A percentile compares a stretch with the other conserved stretches of the same genome.
Evolutionary conservation across 139 green algal genomes (phyloP).

Genomic region (Chlamydomonas incerta): DNA sequence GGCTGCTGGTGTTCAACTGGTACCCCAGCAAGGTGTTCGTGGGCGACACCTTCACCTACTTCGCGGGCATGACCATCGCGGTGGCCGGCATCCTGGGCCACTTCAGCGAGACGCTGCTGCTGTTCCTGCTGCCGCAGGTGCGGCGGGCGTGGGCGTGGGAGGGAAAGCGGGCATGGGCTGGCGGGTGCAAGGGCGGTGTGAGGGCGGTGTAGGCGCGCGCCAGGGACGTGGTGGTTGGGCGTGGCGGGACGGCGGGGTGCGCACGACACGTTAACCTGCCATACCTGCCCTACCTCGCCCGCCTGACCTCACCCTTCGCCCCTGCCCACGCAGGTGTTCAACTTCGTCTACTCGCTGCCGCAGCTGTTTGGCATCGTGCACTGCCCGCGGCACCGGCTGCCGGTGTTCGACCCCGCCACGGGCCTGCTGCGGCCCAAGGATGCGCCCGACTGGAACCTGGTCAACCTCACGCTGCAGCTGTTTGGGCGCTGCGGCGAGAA

Average conservation of each 20-base stretch:
- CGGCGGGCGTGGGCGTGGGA: no score
- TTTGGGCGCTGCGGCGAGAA: slow-evolving; percentile 86
- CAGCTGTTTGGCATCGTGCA: slow-evolving; percentile 97
- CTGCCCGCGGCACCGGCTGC: slow-evolving; percentile 95
- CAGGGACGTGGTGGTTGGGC: no score
- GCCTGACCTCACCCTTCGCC: background rate
- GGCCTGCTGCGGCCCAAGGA: slow-evolving; percentile 78
- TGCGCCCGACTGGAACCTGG: slow-evolving; percentile 94
- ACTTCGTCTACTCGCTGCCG: slow-evolving; percentile 96
- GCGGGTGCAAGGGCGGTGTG: no score
- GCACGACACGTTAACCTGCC: no score
- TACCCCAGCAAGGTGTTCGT: slow-evolving; percentile 93
- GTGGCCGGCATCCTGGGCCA: slow-evolving; percentile 98
- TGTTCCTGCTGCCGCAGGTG: slow-evolving; percentile 96
- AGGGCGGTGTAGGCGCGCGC: no score
- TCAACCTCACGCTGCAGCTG: slow-evolving; percentile 93
- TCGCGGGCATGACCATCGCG: slow-evolving; percentile 98
- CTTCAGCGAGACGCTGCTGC: slow-evolving; percentile 96
- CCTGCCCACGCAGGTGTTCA: slow-evolving; percentile 88
- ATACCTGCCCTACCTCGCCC: slow-evolving; percentile 7
- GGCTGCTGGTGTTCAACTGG: slow-evolving; percentile 93
- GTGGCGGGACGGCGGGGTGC: no score
- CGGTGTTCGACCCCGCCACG: slow-evolving; percentile 86
- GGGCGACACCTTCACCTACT: slow-evolving; percentile 99
- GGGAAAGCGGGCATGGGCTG: no score